These are phyloP conservation scores for Herpomyces periplanetae DNA, from an alignment of 2,329 filamentous ascomycete species.

Conservation along the genomic window DNA sequence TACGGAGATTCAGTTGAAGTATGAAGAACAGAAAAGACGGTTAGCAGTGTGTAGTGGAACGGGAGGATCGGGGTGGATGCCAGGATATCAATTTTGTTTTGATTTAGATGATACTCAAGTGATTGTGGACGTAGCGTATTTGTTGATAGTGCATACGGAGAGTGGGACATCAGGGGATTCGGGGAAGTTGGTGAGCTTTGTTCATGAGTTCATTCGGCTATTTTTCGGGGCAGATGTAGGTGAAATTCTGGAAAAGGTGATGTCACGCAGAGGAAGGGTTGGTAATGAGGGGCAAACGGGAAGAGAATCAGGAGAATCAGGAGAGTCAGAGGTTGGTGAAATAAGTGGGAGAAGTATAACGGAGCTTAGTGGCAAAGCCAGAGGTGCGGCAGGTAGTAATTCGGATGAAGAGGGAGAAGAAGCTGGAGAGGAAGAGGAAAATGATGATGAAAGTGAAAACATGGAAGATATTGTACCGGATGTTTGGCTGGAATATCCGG, in stretches of 20 bases:
- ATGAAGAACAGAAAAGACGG: conserved; percentile 49
- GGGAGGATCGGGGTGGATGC: too few relatives aligned
- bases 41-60: conserved; percentile 18
- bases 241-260: too few relatives aligned
- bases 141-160: conserved; percentile 10
- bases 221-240: conserved; percentile 12
- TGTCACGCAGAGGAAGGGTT: too few relatives aligned
- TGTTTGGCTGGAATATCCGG: conserved; percentile 21
- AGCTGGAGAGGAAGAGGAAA: too few relatives aligned
- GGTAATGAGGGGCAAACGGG: too few relatives aligned
- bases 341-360: too few relatives aligned
- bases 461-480: conserved; percentile 20
- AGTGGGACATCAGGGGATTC: conserved; percentile 9
- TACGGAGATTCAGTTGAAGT: conserved; percentile 59
- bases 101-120: conserved; percentile 19
- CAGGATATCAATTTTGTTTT: conserved; percentile 33
- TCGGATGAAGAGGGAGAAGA: too few relatives aligned
- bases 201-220: conserved; percentile 12
- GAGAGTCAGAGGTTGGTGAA: too few relatives aligned
- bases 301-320: too few relatives aligned
- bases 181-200: conserved; percentile 10
- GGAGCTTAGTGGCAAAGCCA: too few relatives aligned
- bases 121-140: conserved; percentile 11
- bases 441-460: conserved; percentile 13
- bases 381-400: too few relatives aligned